Percentiles rank a stretch among this genome's conserved stretches.
Conservation (phyloP, 345 rosid genomes). For the Eucalyptus regnans region DNA sequence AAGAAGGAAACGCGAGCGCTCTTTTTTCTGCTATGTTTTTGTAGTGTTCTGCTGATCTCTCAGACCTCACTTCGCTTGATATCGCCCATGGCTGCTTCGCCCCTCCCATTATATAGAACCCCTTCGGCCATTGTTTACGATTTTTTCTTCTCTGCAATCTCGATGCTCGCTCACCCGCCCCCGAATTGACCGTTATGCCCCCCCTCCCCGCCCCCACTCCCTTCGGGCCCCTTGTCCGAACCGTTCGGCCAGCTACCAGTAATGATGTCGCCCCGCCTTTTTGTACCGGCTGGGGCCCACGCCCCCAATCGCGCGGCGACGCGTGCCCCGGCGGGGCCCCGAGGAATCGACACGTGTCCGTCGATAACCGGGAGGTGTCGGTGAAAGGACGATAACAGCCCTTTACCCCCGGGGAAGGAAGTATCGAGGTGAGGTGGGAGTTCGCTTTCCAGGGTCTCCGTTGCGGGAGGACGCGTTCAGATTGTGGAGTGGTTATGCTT, state of each 20-base stretch:
- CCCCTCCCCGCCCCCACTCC: neutral
- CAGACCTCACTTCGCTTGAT: neutral
- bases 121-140: neutral
- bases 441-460: neutral
- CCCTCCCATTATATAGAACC: neutral
- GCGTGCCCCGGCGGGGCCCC: neutral
- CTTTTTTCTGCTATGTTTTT: neutral
- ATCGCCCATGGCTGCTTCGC: fast-evolving
- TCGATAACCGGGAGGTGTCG: neutral
- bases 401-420: neutral
- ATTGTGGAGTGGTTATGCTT: neutral
- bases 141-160: neutral
- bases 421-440: neutral
- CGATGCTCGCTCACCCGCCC: neutral
- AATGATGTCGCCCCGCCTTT: neutral
- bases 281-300: neutral
- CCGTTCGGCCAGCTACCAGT: neutral
- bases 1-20: neutral
- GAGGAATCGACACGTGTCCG: neutral
- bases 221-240: neutral
- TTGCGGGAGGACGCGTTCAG: neutral
- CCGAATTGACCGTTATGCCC: neutral
- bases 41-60: neutral
- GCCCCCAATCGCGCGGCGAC: neutral
- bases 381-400: neutral